phyloP scores from a whole-genome alignment of 495 filamentous ascomycete genomes.

The Amniculicola lignicola region DNA sequence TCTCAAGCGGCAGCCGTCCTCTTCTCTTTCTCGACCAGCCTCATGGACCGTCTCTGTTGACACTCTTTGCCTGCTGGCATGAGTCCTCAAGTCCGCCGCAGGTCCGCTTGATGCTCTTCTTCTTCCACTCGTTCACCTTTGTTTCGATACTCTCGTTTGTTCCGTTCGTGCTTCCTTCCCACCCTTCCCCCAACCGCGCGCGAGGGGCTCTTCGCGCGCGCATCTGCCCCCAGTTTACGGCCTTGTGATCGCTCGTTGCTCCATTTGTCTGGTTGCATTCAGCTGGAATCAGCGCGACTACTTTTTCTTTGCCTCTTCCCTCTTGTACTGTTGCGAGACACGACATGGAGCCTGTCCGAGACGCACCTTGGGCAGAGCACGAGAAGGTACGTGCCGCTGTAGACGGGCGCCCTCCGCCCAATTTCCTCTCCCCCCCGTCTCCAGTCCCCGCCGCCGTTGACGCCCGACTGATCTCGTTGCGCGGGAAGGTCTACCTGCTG shows the following conservation, averaged over 20 bases:
- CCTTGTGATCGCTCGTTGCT: slow-evolving; percentile 33
- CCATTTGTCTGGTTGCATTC: slow-evolving; percentile 34
- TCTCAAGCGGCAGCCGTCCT: slow-evolving; percentile 16
- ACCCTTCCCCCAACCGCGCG: slow-evolving; percentile 9
- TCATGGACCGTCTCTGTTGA: slow-evolving; percentile 31
- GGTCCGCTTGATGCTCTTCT: slow-evolving; percentile 27
- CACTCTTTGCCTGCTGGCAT: slow-evolving; percentile 31
- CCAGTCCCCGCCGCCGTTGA: too few relatives aligned
- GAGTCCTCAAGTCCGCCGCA: slow-evolving; percentile 14
- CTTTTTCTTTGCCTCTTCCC: slow-evolving; percentile 23
- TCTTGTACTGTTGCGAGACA: slow-evolving; percentile 15
- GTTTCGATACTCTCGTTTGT: slow-evolving; percentile 32
- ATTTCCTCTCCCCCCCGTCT: neutral
- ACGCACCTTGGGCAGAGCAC: slow-evolving; percentile 53
- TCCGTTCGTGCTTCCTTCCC: slow-evolving; percentile 9
- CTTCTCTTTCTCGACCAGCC: slow-evolving; percentile 28
- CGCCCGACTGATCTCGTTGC: slow-evolving; percentile 12
- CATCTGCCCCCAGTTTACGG: slow-evolving; percentile 32
- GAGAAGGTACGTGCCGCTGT: slow-evolving; percentile 52
- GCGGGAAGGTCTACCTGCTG: slow-evolving; percentile 50
- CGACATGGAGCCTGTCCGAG: slow-evolving; percentile 31
- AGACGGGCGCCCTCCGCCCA: slow-evolving; percentile 4
- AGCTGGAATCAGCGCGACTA: slow-evolving; percentile 15
- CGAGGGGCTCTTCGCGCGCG: slow-evolving; percentile 29
- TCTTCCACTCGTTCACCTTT: slow-evolving; percentile 28